phyloP scores from a whole-genome alignment of 768 basidiomycete genomes.

The Polyporus arcularius region DNA sequence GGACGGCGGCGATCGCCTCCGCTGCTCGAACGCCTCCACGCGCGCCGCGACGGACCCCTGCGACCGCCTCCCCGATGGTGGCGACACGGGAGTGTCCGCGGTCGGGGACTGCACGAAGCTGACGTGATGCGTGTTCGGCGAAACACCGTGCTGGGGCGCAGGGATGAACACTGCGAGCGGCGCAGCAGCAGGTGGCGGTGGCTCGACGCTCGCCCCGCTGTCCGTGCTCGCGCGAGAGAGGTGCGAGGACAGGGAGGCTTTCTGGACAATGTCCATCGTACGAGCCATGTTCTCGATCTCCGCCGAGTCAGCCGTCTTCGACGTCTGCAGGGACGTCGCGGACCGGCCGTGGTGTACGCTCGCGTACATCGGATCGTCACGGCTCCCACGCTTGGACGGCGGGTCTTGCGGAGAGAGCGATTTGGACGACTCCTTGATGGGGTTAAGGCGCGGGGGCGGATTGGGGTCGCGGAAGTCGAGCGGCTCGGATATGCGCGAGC shows the following conservation, averaged over 20 bases:
- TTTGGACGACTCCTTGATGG: slow-evolving; percentile 55
- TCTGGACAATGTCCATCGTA: slow-evolving; percentile 71
- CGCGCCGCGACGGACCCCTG: slow-evolving; percentile 47
- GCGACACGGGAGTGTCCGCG: slow-evolving; percentile 1
- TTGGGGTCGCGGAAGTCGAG: slow-evolving; percentile 78
- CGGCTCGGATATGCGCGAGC: slow-evolving; percentile 19
- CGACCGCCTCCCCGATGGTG: slow-evolving; percentile 10
- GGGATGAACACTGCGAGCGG: slow-evolving; percentile 12
- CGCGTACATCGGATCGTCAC: slow-evolving; percentile 26
- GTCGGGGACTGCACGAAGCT: slow-evolving; percentile 17
- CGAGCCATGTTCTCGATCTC: slow-evolving; percentile 66
- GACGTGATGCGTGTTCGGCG: neutral
- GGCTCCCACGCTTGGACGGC: slow-evolving; percentile 11
- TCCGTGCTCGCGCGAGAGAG: slow-evolving; percentile 14
- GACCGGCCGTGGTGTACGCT: slow-evolving; percentile 34
- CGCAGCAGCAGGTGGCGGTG: neutral
- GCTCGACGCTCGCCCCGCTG: slow-evolving; percentile 6
- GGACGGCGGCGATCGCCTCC: slow-evolving; percentile 34
- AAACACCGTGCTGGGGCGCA: neutral
- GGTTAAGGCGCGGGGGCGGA: slow-evolving; percentile 65
- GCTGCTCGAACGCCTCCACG: slow-evolving; percentile 59
- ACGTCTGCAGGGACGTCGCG: slow-evolving; percentile 53
- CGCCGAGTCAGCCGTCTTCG: slow-evolving; percentile 66
- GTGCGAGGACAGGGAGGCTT: slow-evolving; percentile 28
- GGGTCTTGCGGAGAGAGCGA: slow-evolving; percentile 29